Conservation (phyloP, 2,329 filamentous ascomycete species). For the Coleophoma cylindrospora region DNA sequence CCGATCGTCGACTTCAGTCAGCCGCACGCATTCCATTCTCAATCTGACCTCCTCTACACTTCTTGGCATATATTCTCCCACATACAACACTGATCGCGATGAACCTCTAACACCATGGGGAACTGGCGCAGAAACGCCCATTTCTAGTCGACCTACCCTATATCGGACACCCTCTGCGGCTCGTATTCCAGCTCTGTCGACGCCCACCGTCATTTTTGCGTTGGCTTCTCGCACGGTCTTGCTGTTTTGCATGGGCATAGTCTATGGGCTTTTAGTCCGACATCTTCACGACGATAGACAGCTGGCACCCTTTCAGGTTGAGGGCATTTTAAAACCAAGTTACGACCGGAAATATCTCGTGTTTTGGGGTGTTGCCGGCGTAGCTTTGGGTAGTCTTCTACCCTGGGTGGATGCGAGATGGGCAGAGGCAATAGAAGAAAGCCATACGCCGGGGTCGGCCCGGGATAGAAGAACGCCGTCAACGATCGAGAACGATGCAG, state of each 20-base stretch:
- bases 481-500: conserved; percentile 14
- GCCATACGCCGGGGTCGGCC: conserved; percentile 3
- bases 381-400: conserved; percentile 71
- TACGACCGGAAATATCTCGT: conserved; percentile 63
- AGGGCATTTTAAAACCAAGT: conserved; percentile 34
- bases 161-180: conserved; percentile 13
- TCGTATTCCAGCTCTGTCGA: conserved; percentile 19
- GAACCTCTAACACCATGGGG: conserved; percentile 71
- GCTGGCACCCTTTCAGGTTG: conserved; percentile 54
- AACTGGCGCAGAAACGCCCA: conserved; percentile 68
- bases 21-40: conserved; percentile 70
- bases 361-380: conserved; percentile 78
- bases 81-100: conserved; percentile 46
- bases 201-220: conserved; percentile 19
- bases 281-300: conserved; percentile 69
- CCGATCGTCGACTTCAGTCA: conserved; percentile 36
- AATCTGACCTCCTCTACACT: conserved; percentile 89
- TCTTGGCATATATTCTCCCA: conserved; percentile 81
- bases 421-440: conserved; percentile 40
- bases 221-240: conserved; percentile 58
- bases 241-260: conserved; percentile 73
- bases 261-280: conserved; percentile 77
- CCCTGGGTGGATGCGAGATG: conserved; percentile 81
- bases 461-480: conserved; percentile 17
- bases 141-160: conserved; percentile 1